Base-by-base conservation (phyloP, 805 yeast species). In the Wickerhamiella sergipiensis region DNA sequence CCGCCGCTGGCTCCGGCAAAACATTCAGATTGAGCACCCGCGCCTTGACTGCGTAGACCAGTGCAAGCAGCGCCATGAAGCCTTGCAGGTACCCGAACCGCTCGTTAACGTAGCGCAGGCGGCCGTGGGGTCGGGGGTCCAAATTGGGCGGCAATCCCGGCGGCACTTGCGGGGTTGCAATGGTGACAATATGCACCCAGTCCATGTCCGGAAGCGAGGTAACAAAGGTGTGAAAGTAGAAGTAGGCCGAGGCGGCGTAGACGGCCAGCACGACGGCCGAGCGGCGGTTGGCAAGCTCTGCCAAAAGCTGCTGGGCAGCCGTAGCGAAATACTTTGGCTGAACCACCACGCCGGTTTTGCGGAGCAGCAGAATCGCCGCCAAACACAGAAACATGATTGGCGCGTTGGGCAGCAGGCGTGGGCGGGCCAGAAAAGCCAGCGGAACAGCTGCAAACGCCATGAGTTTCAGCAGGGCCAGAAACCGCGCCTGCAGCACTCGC, bases 401-500 rank as follows among this genome's bases (percentile, higher is more conserved):
- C 7, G 29, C 9, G 13, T 33, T 29, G 22, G 23, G 42, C 17
- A 22, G 22, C 29, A 23, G 38, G 50, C 22, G 18, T 4, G 26
- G 21, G 18, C 44, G 18, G 46, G 38, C 40, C n/a, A 43, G 36
- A 6, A 44, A 15, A 2, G 23, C 33, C 31, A 39, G 29, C 38
- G 43, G 21, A 13, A 33, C 44, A 19, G 43, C 24, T 31, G 18
- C n/a, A 17, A 45, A 21, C 13, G 19, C 6, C 18, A 18, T 21
- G 24, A 49, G 21, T 38, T 29, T 40, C 22, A 48, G 39, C 21
- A 46, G 38, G 4, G 24, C 23, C 26, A 39, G 19, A 12, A 53
- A 42, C 17, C 60, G 51, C 18, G 39, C 26, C n/a, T 46, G 33
- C 29, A 54, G 36, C 8, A 53, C 55, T 22, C 33, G 23, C 10